A percentile compares a stretch with the other conserved stretches of the same genome.
Evolutionary conservation across 257 asterid species (phyloP).

Genomic region (Asclepias syriaca): DNA sequence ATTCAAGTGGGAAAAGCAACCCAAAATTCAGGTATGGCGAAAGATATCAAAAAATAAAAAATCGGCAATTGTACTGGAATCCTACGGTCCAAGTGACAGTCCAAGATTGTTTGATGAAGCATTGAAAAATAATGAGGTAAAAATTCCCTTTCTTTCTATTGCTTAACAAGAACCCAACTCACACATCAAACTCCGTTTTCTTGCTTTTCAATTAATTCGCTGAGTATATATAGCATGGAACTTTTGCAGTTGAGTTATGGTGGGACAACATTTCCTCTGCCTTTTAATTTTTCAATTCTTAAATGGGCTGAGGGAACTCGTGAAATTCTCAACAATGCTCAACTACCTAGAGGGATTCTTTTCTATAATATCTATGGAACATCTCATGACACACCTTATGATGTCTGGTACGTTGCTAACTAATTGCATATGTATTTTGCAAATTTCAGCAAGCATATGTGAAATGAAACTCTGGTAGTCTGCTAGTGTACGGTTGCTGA

Average conservation of each 20-base stretch:
- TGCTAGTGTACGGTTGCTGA: not conserved
- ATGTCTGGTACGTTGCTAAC: constrained; percentile 54
- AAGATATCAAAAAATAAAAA: constrained; percentile 45
- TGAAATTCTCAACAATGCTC: constrained; percentile 45
- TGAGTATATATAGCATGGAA: not conserved
- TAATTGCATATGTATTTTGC: not conserved
- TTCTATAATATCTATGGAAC: constrained; percentile 89
- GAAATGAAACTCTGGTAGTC: not conserved
- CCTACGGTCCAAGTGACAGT: constrained; percentile 45
- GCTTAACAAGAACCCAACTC: constrained; percentile 1
- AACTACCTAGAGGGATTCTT: constrained; percentile 58
- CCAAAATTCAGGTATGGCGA: constrained; percentile 73
- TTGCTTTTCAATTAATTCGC: not conserved
- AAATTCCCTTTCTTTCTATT: constrained; percentile 7
- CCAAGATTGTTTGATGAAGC: constrained; percentile 59
- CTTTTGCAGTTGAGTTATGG: constrained; percentile 48
- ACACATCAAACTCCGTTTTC: not conserved
- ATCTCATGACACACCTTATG: constrained; percentile 74
- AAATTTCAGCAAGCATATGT: not conserved
- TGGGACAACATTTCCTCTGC: constrained; percentile 63
- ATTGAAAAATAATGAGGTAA: constrained; percentile 64
- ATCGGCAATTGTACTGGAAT: constrained; percentile 40
- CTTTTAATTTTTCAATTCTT: constrained; percentile 64
- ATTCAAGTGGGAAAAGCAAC: constrained; percentile 70
- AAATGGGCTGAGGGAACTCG: constrained; percentile 76